Conservation (phyloP, 2,329 filamentous ascomycete genomes). For the Aspergillus aculeatinus region DNA sequence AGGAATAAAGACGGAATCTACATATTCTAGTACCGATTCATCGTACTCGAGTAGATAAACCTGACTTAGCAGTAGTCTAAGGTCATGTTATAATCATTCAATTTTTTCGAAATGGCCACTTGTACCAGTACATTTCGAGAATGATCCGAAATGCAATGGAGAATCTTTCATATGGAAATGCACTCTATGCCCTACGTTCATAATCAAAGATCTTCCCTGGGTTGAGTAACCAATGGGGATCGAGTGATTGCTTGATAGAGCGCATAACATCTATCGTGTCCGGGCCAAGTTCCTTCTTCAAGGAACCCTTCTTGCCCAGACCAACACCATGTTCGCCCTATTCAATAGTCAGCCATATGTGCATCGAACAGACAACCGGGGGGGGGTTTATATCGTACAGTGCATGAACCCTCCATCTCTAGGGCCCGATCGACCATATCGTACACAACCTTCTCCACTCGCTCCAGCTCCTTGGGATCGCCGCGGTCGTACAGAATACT, state of each 20-base stretch:
- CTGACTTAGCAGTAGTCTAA: too few relatives aligned
- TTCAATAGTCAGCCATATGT: slow-evolving; percentile 11
- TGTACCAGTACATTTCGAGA: too few relatives aligned
- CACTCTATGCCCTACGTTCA: slow-evolving; percentile 18
- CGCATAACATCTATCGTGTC: slow-evolving; percentile 84
- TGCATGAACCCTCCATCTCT: slow-evolving; percentile 92
- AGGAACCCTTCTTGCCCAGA: slow-evolving; percentile 78
- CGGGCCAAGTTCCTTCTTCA: slow-evolving; percentile 74
- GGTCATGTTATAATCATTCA: too few relatives aligned
- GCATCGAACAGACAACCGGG: neutral
- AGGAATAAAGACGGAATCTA: too few relatives aligned
- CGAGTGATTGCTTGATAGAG: slow-evolving; percentile 75
- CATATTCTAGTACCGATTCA: too few relatives aligned
- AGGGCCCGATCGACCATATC: slow-evolving; percentile 89
- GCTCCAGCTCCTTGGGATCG: slow-evolving; percentile 67
- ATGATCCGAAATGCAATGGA: too few relatives aligned
- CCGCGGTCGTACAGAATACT: slow-evolving; percentile 82
- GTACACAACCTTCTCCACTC: slow-evolving; percentile 78
- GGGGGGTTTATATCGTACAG: slow-evolving; percentile 43
- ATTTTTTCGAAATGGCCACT: too few relatives aligned
- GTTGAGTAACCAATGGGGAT: slow-evolving; percentile 87
- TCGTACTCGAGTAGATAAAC: too few relatives aligned
- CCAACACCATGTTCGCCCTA: slow-evolving; percentile 80
- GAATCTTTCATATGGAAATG: neutral
- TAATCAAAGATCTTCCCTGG: slow-evolving; percentile 87